These are phyloP conservation scores for Pythium diclinum DNA, from an alignment of 352 stramenopile genomes.

Conservation along the genomic window DNA sequence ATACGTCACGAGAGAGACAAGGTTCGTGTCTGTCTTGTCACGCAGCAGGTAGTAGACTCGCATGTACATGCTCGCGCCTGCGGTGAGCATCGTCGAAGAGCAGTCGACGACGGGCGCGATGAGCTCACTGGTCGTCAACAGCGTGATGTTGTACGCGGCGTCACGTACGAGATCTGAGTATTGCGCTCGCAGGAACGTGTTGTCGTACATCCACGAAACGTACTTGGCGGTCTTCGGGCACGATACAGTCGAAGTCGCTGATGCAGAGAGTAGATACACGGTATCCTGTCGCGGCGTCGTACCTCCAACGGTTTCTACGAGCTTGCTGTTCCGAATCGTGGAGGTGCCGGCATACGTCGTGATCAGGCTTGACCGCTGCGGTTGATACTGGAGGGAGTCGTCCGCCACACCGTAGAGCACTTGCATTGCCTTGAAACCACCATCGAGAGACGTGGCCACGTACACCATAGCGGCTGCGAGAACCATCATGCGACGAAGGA, in stretches of 20 bases:
- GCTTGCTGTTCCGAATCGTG: neutral
- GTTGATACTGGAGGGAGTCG: slow-evolving; percentile 15
- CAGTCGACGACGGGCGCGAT: slow-evolving; percentile 42
- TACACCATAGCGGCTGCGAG: slow-evolving; percentile 14
- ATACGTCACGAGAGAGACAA: slow-evolving; percentile 18
- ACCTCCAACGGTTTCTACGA: slow-evolving; percentile 1
- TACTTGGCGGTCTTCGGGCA: slow-evolving; percentile 22
- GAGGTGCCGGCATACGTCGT: neutral
- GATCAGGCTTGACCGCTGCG: slow-evolving; percentile 9
- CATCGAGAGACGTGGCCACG: slow-evolving; percentile 6
- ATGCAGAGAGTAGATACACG: slow-evolving; percentile 22
- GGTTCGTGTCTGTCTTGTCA: slow-evolving; percentile 3
- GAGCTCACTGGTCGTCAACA: slow-evolving; percentile 14
- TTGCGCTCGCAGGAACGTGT: slow-evolving; percentile 8
- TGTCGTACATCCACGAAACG: slow-evolving; percentile 30
- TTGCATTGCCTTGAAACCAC: slow-evolving; percentile 3
- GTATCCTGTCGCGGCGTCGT: slow-evolving; percentile 32
- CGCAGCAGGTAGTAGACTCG: slow-evolving; percentile 24
- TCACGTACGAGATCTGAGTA: slow-evolving; percentile 16
- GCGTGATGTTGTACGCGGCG: slow-evolving; percentile 19
- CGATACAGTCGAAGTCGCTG: slow-evolving; percentile 13
- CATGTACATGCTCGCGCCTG: slow-evolving; percentile 9
- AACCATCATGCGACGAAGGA: slow-evolving; percentile 12
- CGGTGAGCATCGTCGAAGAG: slow-evolving; percentile 13
- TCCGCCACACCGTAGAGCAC: slow-evolving; percentile 14